A percentile compares a stretch with the other conserved stretches of the same genome.
Evolutionary conservation across 495 filamentous ascomycete species (phyloP).

Genomic region (Penicillium roqueforti): DNA sequence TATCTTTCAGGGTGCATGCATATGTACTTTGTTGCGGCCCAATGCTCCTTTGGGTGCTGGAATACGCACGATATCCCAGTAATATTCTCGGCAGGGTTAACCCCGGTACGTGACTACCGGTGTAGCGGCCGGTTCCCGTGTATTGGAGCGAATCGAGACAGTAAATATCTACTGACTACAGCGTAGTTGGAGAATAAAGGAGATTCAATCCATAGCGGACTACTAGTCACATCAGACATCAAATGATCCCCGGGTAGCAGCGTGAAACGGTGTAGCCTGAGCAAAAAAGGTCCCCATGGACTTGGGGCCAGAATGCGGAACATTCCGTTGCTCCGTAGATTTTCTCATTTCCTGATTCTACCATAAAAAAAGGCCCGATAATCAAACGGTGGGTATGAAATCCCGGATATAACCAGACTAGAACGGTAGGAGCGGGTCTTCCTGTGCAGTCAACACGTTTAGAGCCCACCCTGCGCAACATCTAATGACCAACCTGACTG

Average conservation of each 20-base stretch:
- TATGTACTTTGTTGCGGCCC: not conserved
- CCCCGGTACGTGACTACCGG: too few relatives aligned
- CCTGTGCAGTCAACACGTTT: constrained; percentile 1
- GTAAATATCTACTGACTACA: not conserved
- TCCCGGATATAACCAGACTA: constrained; percentile 2
- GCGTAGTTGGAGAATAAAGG: not conserved
- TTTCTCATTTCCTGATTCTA: not conserved
- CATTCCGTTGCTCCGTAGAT: not conserved
- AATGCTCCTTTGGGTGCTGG: not conserved
- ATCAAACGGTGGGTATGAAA: not conserved
- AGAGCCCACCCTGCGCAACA: not conserved
- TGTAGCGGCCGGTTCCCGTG: too few relatives aligned
- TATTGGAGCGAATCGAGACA: not conserved
- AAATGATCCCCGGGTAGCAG: not conserved
- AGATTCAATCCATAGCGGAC: not conserved
- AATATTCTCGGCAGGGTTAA: too few relatives aligned
- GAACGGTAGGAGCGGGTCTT: not conserved
- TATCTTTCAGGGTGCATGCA: too few relatives aligned
- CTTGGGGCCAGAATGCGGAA: not conserved
- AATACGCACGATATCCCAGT: too few relatives aligned
- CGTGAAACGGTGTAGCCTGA: not conserved
- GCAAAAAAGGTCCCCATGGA: not conserved
- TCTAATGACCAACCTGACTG: not conserved
- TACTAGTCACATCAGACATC: not conserved
- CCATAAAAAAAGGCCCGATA: not conserved